Base-by-base conservation (phyloP, 2,329 filamentous ascomycete species). In the Aureobasidium mangrovei region DNA sequence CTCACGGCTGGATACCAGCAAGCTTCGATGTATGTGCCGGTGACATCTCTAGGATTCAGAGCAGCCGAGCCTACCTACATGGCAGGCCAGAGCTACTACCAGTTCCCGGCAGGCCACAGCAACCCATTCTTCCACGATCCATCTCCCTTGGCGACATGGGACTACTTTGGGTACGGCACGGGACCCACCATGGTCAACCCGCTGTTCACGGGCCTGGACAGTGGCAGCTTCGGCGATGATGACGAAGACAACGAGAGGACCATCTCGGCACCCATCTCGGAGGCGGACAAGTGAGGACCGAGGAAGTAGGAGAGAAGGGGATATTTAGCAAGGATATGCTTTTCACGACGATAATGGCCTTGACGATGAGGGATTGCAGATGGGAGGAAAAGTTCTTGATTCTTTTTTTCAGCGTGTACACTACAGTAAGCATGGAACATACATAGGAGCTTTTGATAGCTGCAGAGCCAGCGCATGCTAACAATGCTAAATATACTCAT, bases 181-280 rank as follows among this genome's bases (percentile, higher is more conserved):
- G 46, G 45, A 10, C 12, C 51, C 38, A 53, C 53, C 28, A 36
- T 60, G 27, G 42, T 54, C 32, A 66, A 66, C 33, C 62, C 64
- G 10, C 57, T 65, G 26, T 66, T 68, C 58, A 49, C 65, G 27
- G 61, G 58, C 47, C 60, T 56, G 32, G 54, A 57, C 35, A 53
- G 42, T n/a, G 55, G 43, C 52, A 59, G 56, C 26, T 49, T 46
- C 10, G 61, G 60, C 7, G 64, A 64, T 40, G 62, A 64, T 10
- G 64, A 67, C 53, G 64, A 58, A 10, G 58, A 60, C 45, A 54
- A 55, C 24, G 53, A 58, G 49, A 54, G 55, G 5, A 68, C 66
- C 26, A 60, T 67, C 47, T 67, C 66, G 7, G 61, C 62, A 24
- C 56, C 62, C 18, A 51, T 47, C 32, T 59, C 58, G n/a, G 58